Base-by-base conservation (phyloP, 2,329 filamentous ascomycete genomes). In the Curvularia sp. region DNA sequence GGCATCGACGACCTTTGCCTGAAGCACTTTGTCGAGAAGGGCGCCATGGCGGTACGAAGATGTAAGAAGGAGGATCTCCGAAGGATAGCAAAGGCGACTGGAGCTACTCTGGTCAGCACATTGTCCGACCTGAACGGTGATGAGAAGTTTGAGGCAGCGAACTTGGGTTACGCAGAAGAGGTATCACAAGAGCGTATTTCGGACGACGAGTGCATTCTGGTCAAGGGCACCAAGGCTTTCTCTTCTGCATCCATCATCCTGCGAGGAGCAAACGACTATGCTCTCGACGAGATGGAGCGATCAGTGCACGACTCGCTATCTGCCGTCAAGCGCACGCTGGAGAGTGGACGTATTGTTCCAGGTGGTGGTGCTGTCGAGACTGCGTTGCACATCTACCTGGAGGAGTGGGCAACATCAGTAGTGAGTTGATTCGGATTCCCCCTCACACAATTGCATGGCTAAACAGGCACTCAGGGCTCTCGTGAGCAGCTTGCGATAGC, bases 61-160 rank as follows among this genome's bases (percentile, higher is more conserved):
- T 98, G 94, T 81, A 99, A 98, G 85, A 99, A 99, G 86, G 95
- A 99, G 82, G 95, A 99, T 74, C 83, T 99, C 61, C 86, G 95
- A 76, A 89, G 95, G 71, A 98, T 99, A 81, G 95, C 95, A 59
- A 96, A 91, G 83, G 95, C 95, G 5, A 97, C 95, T 6, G 95
- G 95, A 57, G 95, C 94, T 20, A 97, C 93, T 18, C 84, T 99
- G 57, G 87, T 99, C 68, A 94, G 91, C 83, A 94, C 93, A 7
- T 84, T 99, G 48, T 98, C 95, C 4, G 96, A 99, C 77, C 83
- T 99, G 64, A 98, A 99, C 75, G 95, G 95, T 58, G 95, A 99
- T 76, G 95, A 99, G 83, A 92, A 90, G 76, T 99, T 98, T 72
- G 95, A 99, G 69, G 83, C 92, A 22, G 93, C 93, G 41, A 91